Evolutionary conservation across 2,329 filamentous ascomycete species (phyloP), one percentile per base, ranked within the genome.

Genomic region (Aspergillus udagawae): DNA sequence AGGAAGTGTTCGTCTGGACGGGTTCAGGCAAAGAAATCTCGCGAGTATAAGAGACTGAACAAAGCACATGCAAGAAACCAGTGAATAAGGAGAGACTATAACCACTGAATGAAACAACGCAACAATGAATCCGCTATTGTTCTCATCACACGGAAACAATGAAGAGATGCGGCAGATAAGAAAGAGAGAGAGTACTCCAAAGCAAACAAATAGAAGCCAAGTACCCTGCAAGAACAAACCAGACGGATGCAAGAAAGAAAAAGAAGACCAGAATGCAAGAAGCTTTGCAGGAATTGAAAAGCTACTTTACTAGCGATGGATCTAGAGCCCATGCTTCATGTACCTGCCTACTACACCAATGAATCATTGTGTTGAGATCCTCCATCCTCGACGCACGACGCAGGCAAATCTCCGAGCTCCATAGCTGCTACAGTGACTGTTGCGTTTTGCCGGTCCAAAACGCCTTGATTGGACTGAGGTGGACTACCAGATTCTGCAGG

Each of bases 331-430:
- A 38, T 17, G 14, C 32, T 17, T 38, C 32, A 38, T 14, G 32
- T 38, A 38, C 14, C 14, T 38, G 32, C 14, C 32, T 14, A 38
- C 32, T 3, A 7, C 32, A 17, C 32, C 32, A 38, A 17, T 38
- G 14, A 17, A 38, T 14, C 14, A 38, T 17, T 17, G 14, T 38
- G 32, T 27, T 49, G 25, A 35, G 35, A 32, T 52, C 51, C 25
- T 47, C 53, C 51, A 28, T 28, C 35, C 44, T 38, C 44, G 50
- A 47, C 59, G 61, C 61, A 62, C 56, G 57, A 55, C 49, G 50
- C 48, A 27, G 23, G 12, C 53, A 53, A 65, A 60, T 59, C 50
- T 57, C 56, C 52, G 45, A 42, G 44, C 44, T 28, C 47, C 53
- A 56, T 59, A 49, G 49, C 54, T 53, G 56, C 25, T 38, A 25